Base-by-base conservation (phyloP, 1,284 basidiomycete genomes). In the Cryptococcus maquisensis region DNA sequence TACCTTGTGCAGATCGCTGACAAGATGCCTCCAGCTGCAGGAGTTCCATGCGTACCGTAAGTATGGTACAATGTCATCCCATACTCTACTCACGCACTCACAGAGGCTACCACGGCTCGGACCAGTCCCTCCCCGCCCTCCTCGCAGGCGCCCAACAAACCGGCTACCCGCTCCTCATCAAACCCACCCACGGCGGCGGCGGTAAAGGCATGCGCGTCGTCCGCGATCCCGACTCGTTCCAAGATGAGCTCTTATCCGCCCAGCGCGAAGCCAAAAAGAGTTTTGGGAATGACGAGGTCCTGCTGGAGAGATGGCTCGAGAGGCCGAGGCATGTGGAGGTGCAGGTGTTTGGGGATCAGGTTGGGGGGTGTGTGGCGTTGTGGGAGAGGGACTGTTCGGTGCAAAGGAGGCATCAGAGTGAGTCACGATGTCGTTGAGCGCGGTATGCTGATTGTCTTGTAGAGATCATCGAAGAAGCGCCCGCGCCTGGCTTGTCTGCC, bases 371-470 rank as follows among this genome's bases (percentile, higher is more conserved):
- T 6, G 87, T 95, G 21, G 90, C 89, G 71, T 79, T 96, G 28
- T 94, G 90, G 86, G 92, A 95, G 75, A 81, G 93, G 46, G 93
- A 97, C 70, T 97, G 93, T 70, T 93, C 90, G 0, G 92, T 96
- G 12, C 94, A 97, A 76, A 79, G 94, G 63, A 80, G 93, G 56
- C 93, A 94, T 68, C 92, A 96, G 78, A 96, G 73, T 74, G 49
- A 54, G 70, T 72, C 6, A 32, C 28, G 10, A n/a, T n/a, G 3
- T 10, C 23, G 10, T 5, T 24, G 13, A 18, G 7, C 7, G 9
- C 16, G 13, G 28, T 23, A 40, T 9, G 45, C n/a, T 26, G 47
- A 15, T 35, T 4, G 36, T 21, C 24, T 20, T 4, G 47, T 40
- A 74, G 73, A 75, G 56, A 75, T 75, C 59, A 73, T 75, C 38